Evolutionary conservation across 1,284 basidiomycete species (phyloP), one percentile per base, ranked within the genome.

Genomic region (Jaminaea rosea): DNA sequence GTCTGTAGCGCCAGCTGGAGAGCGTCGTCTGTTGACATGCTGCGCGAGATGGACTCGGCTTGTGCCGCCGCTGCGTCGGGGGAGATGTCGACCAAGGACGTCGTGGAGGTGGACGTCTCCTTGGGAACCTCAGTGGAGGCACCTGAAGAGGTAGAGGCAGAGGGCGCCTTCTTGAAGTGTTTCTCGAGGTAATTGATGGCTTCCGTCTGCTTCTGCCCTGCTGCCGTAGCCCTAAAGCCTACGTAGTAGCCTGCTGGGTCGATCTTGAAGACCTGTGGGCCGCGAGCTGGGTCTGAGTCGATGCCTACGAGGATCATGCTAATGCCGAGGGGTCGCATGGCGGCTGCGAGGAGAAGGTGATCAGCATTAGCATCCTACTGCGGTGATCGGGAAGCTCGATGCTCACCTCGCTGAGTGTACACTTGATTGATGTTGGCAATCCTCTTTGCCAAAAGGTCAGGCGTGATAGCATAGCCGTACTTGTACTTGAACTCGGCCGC

Each of bases 401-500:
- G 6, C 39, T 42, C 15, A 42, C 39, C 39, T 58, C 88, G 82
- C 77, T 97, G 93, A 0, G 93, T 98, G 77, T 96, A 94, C 1
- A 98, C 93, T 77, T 99, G 94, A 76, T 98, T 98, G 77, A 99
- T 90, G 76, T 97, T 97, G 32, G 94, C 93, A 74, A 99, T 79
- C 46, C 94, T 82, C 69, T 92, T 85, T 29, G 94, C 88, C 39
- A 99, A 81, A 27, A 88, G 84, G 74, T 94, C 92, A 0, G 93
- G 90, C 2, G 91, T 92, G 67, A 98, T 97, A 77, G 96, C 90
- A 73, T 97, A 96, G 44, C 94, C 94, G 70, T 86, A 69, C 77
- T 96, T 96, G 80, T 96, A 90, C 63, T 91, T 82, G 80, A 92
- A 97, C 29, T 91, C 84, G 34, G 89, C 88, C 10, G 94, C 94